These are phyloP conservation scores for Vitis rotundifolia DNA, from an alignment of 164 flowering plant genomes.

Conservation along the genomic window DNA sequence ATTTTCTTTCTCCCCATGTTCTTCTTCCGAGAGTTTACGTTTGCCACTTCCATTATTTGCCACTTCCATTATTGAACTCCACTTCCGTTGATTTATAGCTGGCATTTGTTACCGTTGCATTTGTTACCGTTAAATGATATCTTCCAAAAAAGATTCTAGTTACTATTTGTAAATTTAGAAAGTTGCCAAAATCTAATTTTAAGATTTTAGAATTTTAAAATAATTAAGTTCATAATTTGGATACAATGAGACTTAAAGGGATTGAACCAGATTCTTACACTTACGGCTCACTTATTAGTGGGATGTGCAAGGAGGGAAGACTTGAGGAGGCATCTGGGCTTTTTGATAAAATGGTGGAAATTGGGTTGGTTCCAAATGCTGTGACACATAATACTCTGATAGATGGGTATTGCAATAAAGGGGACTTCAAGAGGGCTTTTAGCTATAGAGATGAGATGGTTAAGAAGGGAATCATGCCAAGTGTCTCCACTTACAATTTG, in stretches of 20 bases:
- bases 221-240: too few relatives aligned
- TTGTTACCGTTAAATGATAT: too few relatives aligned
- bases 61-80: too few relatives aligned
- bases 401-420: slow-evolving; percentile 70
- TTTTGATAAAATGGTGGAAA: slow-evolving; percentile 53
- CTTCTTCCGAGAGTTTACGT: too few relatives aligned
- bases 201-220: too few relatives aligned
- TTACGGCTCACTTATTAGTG: slow-evolving; percentile 56
- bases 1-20: too few relatives aligned
- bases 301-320: slow-evolving; percentile 63
- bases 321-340: slow-evolving; percentile 58
- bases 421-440: slow-evolving; percentile 57
- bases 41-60: too few relatives aligned
- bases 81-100: too few relatives aligned
- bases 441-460: slow-evolving; percentile 68
- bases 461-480: slow-evolving; percentile 52
- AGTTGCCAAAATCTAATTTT: too few relatives aligned
- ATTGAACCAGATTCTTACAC: slow-evolving; percentile 64
- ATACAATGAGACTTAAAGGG: slow-evolving; percentile 53
- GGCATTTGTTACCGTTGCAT: too few relatives aligned
- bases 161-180: too few relatives aligned
- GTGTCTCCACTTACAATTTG: slow-evolving; percentile 66
- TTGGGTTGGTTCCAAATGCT: slow-evolving; percentile 54
- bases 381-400: slow-evolving; percentile 68
- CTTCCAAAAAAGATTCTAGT: too few relatives aligned